Percentiles rank a stretch among this genome's conserved stretches.
These are phyloP conservation scores for Scorias spongiosa DNA, from an alignment of 2,329 filamentous ascomycete species.

Conservation along the genomic window DNA sequence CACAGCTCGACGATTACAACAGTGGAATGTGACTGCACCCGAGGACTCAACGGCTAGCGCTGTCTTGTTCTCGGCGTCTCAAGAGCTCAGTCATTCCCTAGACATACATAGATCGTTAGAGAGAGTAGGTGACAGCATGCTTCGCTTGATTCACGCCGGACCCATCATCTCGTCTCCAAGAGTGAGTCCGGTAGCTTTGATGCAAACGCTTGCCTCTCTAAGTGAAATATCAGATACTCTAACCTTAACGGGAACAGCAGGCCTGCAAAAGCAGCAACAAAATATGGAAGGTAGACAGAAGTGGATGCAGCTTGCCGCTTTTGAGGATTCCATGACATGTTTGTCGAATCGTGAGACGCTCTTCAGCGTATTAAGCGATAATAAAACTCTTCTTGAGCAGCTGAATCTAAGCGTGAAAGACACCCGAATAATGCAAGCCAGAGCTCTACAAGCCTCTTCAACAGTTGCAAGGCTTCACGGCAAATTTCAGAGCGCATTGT, in stretches of 20 bases:
- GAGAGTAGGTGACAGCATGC: neutral
- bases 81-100: conserved; percentile 40
- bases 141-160: neutral
- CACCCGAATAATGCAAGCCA: conserved; percentile 57
- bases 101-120: neutral
- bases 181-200: neutral
- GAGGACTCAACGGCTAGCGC: conserved; percentile 24
- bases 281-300: conserved; percentile 49
- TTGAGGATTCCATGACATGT: conserved; percentile 64
- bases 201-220: conserved; percentile 51
- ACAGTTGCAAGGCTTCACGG: conserved; percentile 64
- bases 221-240: conserved; percentile 71
- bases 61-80: conserved; percentile 55
- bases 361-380: conserved; percentile 63
- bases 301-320: conserved; percentile 58
- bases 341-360: conserved; percentile 71
- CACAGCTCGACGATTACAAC: conserved; percentile 67
- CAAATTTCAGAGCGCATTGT: conserved; percentile 72
- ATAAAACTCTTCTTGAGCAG: conserved; percentile 45
- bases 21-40: conserved; percentile 80
- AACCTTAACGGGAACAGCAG: conserved; percentile 40
- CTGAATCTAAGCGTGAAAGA: conserved; percentile 47
- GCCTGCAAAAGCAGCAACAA: conserved; percentile 46
- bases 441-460: conserved; percentile 61
- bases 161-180: neutral